Base-by-base conservation (phyloP, 169 alveolate species). In the Plasmodium adleri region DNA sequence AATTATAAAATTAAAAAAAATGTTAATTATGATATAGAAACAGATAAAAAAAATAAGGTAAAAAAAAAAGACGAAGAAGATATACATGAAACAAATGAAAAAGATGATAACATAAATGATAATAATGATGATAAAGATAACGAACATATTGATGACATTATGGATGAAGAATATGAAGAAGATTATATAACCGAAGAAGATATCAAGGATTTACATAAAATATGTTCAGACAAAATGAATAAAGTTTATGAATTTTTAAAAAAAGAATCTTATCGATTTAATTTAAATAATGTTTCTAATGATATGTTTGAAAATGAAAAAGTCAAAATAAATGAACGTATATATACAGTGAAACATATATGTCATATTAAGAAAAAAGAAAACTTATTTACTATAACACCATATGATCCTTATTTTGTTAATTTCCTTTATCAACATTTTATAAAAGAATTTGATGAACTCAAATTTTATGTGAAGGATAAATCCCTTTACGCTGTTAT, bases 221-320 rank as follows among this genome's bases (percentile, higher is more conserved):
- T 60, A 22, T 78, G 75, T 26, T 32, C 39, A 3, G 90, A 78
- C 9, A 78, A 78, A 66, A 78, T 78, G 90, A 70, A 66, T 13
- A 78, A 39, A 12, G 80, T 78, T 9, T 78, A 78, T 22, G 56
- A 54, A 13, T 64, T 66, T 45, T 50, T 78, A 10, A 78, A 66
- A 70, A 78, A 45, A 60, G 90, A 78, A 13, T 78, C 90, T 15
- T 78, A 78, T 32, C n/a, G 90, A 59, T 78, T 78, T 67, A 78
- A 78, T 47, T 60, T 78, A 50, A 78, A 26, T 22, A 78, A 59
- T 59, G 70, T 78, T 17, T 78, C 90, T 2, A 78, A 58, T 45
- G 68, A 28, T n/a, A 66, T 78, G 80, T 78, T 78, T 39, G 90
- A 78, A 78, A 26, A 66, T 66, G 90, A 78, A 26, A 78, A 26